Evolutionary conservation across 139 green algal species (phyloP).

Genomic region (Marvania coccoides): DNA sequence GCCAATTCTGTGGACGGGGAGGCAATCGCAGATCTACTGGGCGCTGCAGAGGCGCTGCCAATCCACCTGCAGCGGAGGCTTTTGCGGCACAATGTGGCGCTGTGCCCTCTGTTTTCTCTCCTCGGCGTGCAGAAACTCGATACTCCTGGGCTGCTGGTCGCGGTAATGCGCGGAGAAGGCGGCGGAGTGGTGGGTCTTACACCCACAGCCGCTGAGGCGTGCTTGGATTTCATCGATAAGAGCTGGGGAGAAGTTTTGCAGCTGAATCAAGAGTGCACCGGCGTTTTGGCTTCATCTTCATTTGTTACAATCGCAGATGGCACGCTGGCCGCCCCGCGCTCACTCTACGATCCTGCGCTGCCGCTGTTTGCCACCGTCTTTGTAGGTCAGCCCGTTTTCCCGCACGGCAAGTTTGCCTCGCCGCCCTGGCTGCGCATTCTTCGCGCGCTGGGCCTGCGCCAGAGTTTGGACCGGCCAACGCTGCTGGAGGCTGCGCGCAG

Average conservation of each 20-base stretch:
- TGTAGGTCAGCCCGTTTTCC: slow-evolving; percentile 35
- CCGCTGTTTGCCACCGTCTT: slow-evolving; percentile 48
- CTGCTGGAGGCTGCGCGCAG: neutral
- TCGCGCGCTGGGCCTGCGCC: neutral
- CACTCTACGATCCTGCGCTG: slow-evolving; percentile 33
- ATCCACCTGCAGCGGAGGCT: neutral
- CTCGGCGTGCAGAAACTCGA: neutral
- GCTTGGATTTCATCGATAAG: neutral
- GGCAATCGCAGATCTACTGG: neutral
- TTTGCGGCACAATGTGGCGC: neutral
- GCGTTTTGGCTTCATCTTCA: neutral
- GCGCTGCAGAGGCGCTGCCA: neutral
- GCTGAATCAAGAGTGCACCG: neutral
- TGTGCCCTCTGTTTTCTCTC: neutral
- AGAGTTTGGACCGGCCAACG: neutral
- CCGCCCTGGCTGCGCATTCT: slow-evolving; percentile 27
- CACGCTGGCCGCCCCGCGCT: neutral
- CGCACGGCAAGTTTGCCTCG: slow-evolving; percentile 32
- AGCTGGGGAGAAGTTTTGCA: neutral
- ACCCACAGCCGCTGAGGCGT: neutral
- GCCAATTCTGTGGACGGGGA: neutral
- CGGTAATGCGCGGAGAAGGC: neutral
- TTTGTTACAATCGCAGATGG: neutral
- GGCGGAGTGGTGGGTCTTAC: neutral
- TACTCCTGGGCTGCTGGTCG: neutral